Base-by-base conservation (phyloP, 306 rosid genomes). In the Delonix regia region DNA sequence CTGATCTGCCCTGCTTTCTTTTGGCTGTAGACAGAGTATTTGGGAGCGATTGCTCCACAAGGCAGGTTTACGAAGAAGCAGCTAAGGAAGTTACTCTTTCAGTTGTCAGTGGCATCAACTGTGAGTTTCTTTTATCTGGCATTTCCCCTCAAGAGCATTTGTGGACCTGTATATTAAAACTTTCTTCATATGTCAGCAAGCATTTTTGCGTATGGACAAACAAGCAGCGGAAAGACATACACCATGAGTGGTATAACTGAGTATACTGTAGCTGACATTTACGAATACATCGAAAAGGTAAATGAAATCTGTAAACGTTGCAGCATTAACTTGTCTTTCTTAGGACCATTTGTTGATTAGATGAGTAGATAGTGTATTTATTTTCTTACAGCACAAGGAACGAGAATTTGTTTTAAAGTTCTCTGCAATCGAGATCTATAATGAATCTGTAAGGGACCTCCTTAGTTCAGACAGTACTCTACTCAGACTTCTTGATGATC, bases 141-240 rank as follows among this genome's bases (percentile, higher is more conserved):
- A 9, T 62, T 74, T 76, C 59, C 44, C 73, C 62, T 80, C 71
- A 70, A 57, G 60, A 78, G 73, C 49, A 65, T 61, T 33, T n/a
- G 14, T 45, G 42, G 64, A 74, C 71, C 75, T 47, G 70, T 2
- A 27, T 38, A 79, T 53, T 73, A 39, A 71, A 39, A 18, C 57
- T 71, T 75, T 64, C 57, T 41, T 52, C 44, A 48, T 42, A 19
- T 67, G n/a, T 42, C 53, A 96, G 99, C 99, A 63, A 96, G 98
- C 82, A 86, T 96, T 80, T 96, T 96, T 85, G 99, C 99, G 10
- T 96, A 96, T 80, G 99, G 99, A 69, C 99, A 96, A 91, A 96
- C 99, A 78, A 96, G 99, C 85, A 96, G 98, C 12, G 98, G 99
- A 82, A 96, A 93, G 88, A 96, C 98, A 22, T 93, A 87, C 84